Base-by-base conservation (phyloP, 1,284 basidiomycete genomes). In the Leccinum griseonigrum region DNA sequence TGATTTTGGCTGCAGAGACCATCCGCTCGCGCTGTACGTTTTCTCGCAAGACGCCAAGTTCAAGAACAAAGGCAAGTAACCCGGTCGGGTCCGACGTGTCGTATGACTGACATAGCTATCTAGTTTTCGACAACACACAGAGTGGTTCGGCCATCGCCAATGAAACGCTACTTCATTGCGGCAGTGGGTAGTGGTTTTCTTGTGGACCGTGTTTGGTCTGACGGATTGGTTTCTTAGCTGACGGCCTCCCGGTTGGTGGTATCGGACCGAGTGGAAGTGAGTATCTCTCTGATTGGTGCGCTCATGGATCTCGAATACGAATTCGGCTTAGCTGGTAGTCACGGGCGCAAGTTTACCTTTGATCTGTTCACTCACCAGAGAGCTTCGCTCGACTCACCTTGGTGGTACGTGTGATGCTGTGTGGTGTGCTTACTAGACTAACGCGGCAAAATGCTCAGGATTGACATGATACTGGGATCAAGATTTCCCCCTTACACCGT, bases 11-110 rank as follows among this genome's bases (percentile, higher is more conserved):
- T 43, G 11, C 63, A 89, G 88, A 53, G 90, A 91, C 60, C 86
- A 92, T 65, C 91, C 93, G 3, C 81, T 95, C 7, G 83, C 86
- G 0, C 75, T 94, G 11, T 94, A 95, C 68, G 83, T 92, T 36
- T 95, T 94, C 77, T 81, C 89, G 1, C 74, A 82, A 58, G 83
- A 88, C 68, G 67, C 79, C 1, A 74, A 73, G 26, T 81, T 87
- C 69, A 91, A 91, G 74, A 73, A 79, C 22, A 87, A 88, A 74
- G 82, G 89, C 85, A 64, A 22, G 68, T 64, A 18, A 2, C 32
- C 43, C 8, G 16, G 22, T 31, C 22, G 26, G 26, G 22, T 55
- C 10, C 22, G 53, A 11, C 11, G 38, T 6, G 8, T 38, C 10
- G n/a, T 46, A 32, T 7, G 31, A 11, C 8, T 68, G 58, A 64